Conservation (phyloP, 257 asterid genomes). For the Anisodus acutangulus region DNA sequence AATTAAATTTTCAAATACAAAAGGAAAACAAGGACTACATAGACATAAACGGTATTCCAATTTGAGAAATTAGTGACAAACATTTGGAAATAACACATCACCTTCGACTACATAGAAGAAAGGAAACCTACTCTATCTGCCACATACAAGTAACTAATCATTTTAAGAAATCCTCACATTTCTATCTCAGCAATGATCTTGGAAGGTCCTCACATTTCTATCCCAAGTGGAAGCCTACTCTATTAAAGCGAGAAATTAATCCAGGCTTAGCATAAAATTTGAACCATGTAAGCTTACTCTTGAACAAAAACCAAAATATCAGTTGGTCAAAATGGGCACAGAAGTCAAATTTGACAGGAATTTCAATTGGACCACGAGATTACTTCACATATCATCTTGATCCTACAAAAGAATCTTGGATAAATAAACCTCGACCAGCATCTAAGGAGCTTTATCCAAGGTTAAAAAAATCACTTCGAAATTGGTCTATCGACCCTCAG, state of each 20-base stretch:
- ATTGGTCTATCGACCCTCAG: background rate
- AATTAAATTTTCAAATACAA: background rate
- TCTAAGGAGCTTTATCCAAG: background rate
- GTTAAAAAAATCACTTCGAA: background rate
- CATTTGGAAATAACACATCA: background rate
- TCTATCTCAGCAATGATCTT: background rate
- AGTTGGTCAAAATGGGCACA: background rate
- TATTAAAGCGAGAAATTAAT: background rate
- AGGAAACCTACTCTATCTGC: background rate
- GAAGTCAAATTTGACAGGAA: background rate
- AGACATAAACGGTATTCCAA: background rate
- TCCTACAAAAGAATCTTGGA: background rate
- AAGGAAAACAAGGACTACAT: background rate
- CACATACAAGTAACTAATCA: background rate
- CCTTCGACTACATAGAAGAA: background rate
- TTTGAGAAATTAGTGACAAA: background rate
- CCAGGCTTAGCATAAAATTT: background rate
- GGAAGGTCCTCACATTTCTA: background rate
- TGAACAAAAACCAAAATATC: background rate
- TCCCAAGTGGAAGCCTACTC: background rate
- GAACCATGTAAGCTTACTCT: background rate
- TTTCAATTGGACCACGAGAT: background rate
- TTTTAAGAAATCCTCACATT: background rate
- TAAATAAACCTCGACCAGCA: background rate
- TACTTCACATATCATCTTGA: slow-evolving; percentile 8